These are phyloP conservation scores for Helicostylum pulchrum DNA, from an alignment of 192 early-diverging fungal genomes.

Conservation along the genomic window DNA sequence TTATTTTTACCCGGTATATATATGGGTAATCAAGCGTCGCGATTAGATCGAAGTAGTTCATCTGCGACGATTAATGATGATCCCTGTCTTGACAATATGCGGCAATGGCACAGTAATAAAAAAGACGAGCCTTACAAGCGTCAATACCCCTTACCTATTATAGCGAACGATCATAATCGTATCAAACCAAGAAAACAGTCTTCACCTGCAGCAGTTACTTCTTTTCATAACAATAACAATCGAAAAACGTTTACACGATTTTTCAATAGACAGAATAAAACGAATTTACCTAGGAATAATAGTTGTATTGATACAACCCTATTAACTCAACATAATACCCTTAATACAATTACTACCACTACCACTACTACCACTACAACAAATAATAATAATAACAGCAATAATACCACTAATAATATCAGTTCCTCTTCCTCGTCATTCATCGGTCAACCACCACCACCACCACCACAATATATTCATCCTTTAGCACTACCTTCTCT, in stretches of 20 bases:
- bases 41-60: constrained; percentile 11
- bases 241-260: constrained; percentile 6
- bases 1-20: background rate
- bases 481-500: constrained; percentile 7
- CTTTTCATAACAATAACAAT: background rate
- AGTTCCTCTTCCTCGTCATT: background rate
- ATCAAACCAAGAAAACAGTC: constrained; percentile 31
- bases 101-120: constrained; percentile 12
- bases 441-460: background rate
- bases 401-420: background rate
- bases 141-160: constrained; percentile 27
- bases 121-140: constrained; percentile 19
- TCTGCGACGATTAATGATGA: constrained; percentile 22
- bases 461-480: background rate
- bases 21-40: constrained; percentile 29
- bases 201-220: constrained; percentile 12
- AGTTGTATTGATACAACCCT: background rate
- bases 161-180: background rate
- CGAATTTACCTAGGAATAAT: background rate
- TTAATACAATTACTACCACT: background rate
- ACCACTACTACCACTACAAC: background rate
- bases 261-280: constrained; percentile 3
- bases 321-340: background rate
- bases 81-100: constrained; percentile 11
- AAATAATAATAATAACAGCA: background rate